Evolutionary conservation across 2,329 filamentous ascomycete genomes (phyloP), one percentile per base, ranked within the genome.

Genomic region (Exophiala bonariae): DNA sequence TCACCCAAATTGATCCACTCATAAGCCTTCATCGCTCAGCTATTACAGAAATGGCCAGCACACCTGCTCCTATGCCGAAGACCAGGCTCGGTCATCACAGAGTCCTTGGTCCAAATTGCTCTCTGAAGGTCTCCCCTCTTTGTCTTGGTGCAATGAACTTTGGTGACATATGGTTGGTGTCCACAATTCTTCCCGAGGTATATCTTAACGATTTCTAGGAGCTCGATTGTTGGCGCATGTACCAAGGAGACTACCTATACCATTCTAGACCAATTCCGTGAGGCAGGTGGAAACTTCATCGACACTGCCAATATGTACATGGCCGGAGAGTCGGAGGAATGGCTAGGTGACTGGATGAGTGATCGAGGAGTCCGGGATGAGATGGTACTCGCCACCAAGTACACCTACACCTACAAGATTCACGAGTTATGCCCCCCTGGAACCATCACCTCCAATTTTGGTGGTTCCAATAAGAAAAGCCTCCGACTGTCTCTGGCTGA

Each of bases 131-230:
- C 13, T 76, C 71, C n/a, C 77, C 77, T 19, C 61, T 81, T 59
- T 79, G 75, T 44, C 66, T 80, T 1, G 77, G 76, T 18, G 68
- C 70, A 1, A 79, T 79, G 76, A 78, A 74, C 59, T 78, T 80
- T 55, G 77, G 76, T 10, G 67, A 75, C 30, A 49, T 48, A 17
- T 48, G 45, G 45, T 48, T 6, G 35, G 44, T 47, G 8, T 4
- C n/a, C 13, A 36, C 14, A 11, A 4, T 13, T 9, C 7, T 11
- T 26, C 7, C 3, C 16, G 3, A 20, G 9, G 19, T 26, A 34
- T 18, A 42, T 5, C 8, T 22, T 16, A 9, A 31, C 23, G 6
- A 26, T 26, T 26, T 26, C 23, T 3, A 78, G 75, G 76, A 59
- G 60, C 10, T 11, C 41, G 13, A 11, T 30, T 7, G 34, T 47